Percentiles rank a stretch among this genome's conserved stretches.
Conservation (phyloP, 768 basidiomycete species). For the Boletus reticulatus region DNA sequence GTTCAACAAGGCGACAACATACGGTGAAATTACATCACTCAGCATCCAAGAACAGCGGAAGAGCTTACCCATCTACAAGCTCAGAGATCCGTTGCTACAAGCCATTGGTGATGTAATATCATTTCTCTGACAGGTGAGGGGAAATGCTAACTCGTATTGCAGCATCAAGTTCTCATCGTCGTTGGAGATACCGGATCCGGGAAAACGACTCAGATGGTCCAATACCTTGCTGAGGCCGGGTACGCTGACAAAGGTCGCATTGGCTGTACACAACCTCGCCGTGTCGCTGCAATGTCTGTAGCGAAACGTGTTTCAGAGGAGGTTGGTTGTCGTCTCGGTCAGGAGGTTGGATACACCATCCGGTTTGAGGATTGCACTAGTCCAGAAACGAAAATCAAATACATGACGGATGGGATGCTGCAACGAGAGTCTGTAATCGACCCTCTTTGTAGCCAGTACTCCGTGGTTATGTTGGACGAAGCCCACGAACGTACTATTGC, state of each 20-base stretch:
- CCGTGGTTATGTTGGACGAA: conserved; percentile 97
- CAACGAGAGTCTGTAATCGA: conserved; percentile 97
- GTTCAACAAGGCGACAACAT: conserved; percentile 95
- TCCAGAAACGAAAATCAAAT: conserved; percentile 98
- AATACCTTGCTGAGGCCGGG: conserved; percentile 94
- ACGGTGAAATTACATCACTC: conserved; percentile 86
- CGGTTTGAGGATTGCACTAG: conserved; percentile 99
- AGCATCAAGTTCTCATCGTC: conserved; percentile 92
- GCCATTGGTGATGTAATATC: conserved; percentile 82
- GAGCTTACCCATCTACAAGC: conserved; percentile 91
- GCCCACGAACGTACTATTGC: conserved; percentile 98
- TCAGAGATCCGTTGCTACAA: conserved; percentile 83
- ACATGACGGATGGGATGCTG: conserved; percentile 99
- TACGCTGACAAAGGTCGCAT: conserved; percentile 88
- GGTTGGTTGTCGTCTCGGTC: conserved; percentile 94
- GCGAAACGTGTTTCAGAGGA: conserved; percentile 99
- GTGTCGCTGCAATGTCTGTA: conserved; percentile 99
- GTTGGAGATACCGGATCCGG: conserved; percentile 99
- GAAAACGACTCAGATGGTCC: conserved; percentile 99
- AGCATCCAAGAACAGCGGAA: conserved; percentile 94
- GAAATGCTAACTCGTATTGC: conserved; percentile 15
- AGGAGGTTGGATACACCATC: conserved; percentile 97
- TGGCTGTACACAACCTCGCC: conserved; percentile 97
- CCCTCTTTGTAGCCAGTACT: conserved; percentile 89
- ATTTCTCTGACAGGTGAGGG: neutral